phyloP scores from a whole-genome alignment of 139 green algal genomes.

The Ulvella scutata region DNA sequence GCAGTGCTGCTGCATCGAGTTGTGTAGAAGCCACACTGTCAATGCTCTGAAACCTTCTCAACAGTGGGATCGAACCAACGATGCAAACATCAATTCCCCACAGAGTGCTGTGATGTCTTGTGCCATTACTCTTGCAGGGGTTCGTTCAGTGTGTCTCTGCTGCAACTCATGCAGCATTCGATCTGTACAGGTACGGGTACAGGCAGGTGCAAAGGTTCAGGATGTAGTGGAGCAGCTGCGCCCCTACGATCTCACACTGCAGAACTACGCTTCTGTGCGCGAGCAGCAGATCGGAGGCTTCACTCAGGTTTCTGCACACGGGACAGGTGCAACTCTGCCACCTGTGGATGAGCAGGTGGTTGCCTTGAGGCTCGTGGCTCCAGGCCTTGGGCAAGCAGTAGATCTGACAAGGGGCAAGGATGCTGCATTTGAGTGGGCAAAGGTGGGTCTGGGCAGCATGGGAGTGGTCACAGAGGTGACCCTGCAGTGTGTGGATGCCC shows the following conservation, averaged over 20 bases:
- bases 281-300: constrained; percentile 93
- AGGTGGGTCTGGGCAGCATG: constrained; percentile 67
- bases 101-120: neutral
- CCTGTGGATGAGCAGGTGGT: constrained; percentile 87
- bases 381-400: constrained; percentile 30
- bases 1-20: neutral
- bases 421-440: constrained; percentile 53
- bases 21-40: neutral
- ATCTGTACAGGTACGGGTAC: constrained; percentile 45
- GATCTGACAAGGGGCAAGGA: constrained; percentile 12
- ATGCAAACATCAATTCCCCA: no score
- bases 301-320: constrained; percentile 77
- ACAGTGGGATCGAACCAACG: neutral
- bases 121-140: neutral
- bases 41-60: neutral
- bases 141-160: neutral
- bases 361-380: constrained; percentile 76
- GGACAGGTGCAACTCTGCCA: constrained; percentile 77
- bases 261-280: constrained; percentile 90
- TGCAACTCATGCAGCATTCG: neutral
- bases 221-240: constrained; percentile 63
- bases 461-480: constrained; percentile 71
- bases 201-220: constrained; percentile 62
- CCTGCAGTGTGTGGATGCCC: constrained; percentile 25
- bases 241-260: constrained; percentile 71